Conservation (phyloP, 2,329 filamentous ascomycete genomes). For the Intubia oerlemansii region DNA sequence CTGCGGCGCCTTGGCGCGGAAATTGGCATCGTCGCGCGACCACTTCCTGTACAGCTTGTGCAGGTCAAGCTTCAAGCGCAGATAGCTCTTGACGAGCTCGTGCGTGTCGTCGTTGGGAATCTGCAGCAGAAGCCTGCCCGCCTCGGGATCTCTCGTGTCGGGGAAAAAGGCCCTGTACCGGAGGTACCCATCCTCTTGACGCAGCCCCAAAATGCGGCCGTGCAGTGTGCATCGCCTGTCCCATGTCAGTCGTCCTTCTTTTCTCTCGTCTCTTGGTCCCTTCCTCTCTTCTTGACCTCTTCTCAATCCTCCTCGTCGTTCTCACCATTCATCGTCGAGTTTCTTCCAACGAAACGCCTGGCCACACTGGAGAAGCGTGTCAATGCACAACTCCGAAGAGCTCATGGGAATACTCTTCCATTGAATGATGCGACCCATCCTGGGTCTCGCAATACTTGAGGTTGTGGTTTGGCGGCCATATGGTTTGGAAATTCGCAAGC, state of each 20-base stretch:
- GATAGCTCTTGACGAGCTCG: conserved; percentile 58
- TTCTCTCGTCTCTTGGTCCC: not conserved
- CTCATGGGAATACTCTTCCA: conserved; percentile 77
- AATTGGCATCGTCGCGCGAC: conserved; percentile 71
- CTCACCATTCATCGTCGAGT: conserved; percentile 62
- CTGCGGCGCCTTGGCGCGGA: conserved; percentile 63
- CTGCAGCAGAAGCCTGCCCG: too few species aligned
- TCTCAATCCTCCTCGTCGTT: too few species aligned
- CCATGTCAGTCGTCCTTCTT: not conserved
- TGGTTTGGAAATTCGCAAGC: too few species aligned
- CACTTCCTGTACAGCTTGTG: conserved; percentile 63
- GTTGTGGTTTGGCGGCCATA: too few species aligned
- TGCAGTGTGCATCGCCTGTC: conserved; percentile 59
- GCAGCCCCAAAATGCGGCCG: conserved; percentile 66
- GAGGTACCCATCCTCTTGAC: conserved; percentile 57
- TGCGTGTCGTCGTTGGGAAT: conserved; percentile 51
- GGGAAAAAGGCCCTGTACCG: conserved; percentile 58
- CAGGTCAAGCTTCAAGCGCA: conserved; percentile 67
- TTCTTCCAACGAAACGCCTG: conserved; percentile 95
- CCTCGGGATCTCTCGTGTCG: too few species aligned
- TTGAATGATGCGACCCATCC: conserved; percentile 18
- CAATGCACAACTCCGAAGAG: conserved; percentile 73
- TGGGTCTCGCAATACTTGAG: not conserved
- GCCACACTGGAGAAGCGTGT: conserved; percentile 82
- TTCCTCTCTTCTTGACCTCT: conserved; percentile 1